Evolutionary conservation across 2,329 filamentous ascomycete genomes (phyloP), one percentile per base, ranked within the genome.

Genomic region (Aspergillus fischeri): DNA sequence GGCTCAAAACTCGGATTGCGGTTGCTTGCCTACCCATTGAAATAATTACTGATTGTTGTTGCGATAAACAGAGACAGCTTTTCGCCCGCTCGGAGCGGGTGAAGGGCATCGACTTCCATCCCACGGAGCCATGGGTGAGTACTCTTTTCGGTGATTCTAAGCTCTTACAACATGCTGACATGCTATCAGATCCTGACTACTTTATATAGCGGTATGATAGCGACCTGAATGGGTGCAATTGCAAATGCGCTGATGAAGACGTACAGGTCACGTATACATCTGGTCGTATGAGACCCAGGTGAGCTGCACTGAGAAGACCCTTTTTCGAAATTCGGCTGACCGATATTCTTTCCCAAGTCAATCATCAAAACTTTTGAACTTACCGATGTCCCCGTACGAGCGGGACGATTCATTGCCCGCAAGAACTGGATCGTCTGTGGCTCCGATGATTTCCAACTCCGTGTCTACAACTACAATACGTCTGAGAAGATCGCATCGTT

Each of bases 401-500:
- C 94, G 61, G 94, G 94, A 71, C 90, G 94, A 67, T 99, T 99
- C 77, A 86, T 99, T 71, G 91, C 94, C 66, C 86, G 94, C 69
- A 99, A 99, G 86, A 99, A 97, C 78, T 99, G 94, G 94, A 95
- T 96, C 67, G 91, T 96, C 55, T 94, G 91, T 78, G 94, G 94
- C 71, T 93, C 89, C 65, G 91, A 96, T 79, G 91, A 96, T 80
- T 99, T 95, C 79, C 85, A 88, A 70, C 74, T 89, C 60, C 89
- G 93, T 67, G 90, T 96, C 63, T 96, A 96, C 84, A 97, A 99
- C 81, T 99, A 97, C 84, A 97, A 99, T 80, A 99, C 94, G 54
- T 96, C 91, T 59, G 94, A 99, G 78, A 97, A 97, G 84, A 94
- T 97, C 70, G 93, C 92, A 54, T 90, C 90, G 17, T 97, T 97